These are phyloP conservation scores for Ogataea populi-albae DNA, from an alignment of 805 yeast species.

Conservation along the genomic window DNA sequence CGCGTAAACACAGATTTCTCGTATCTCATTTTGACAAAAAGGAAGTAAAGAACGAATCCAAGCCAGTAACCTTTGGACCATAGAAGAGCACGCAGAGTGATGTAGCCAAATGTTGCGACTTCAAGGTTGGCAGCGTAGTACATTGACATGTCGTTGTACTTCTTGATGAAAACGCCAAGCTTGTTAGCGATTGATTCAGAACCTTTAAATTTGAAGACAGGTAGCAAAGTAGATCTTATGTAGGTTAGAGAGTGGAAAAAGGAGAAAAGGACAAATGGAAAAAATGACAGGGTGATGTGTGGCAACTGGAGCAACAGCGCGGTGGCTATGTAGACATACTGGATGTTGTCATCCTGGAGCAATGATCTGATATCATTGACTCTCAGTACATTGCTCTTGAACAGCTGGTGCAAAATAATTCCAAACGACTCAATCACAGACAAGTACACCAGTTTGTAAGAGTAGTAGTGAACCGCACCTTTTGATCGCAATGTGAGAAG, in stretches of 20 bases:
- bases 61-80: constrained; percentile 64
- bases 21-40: constrained; percentile 73
- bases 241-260: constrained; percentile 79
- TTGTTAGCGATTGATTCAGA: constrained; percentile 10
- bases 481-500: constrained; percentile 33
- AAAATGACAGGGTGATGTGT: constrained; percentile 55
- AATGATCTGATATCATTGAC: constrained; percentile 25
- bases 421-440: constrained; percentile 75
- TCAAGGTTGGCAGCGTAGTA: constrained; percentile 59
- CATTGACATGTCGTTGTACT: constrained; percentile 59
- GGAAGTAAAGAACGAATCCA: constrained; percentile 48
- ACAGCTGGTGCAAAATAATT: constrained; percentile 65
- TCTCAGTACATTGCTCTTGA: constrained; percentile 33
- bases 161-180: constrained; percentile 45
- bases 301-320: constrained; percentile 58
- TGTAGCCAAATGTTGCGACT: constrained; percentile 23
- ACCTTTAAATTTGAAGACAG: constrained; percentile 44
- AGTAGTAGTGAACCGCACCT: constrained; percentile 35
- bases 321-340: constrained; percentile 60
- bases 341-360: constrained; percentile 44
- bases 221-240: constrained; percentile 61
- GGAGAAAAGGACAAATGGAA: constrained; percentile 77
- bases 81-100: constrained; percentile 41
- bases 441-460: constrained; percentile 59
- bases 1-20: constrained; percentile 75